A percentile compares a stretch with the other conserved stretches of the same genome.
These are phyloP conservation scores for Salvia splendens DNA, from an alignment of 257 asterid genomes.

Conservation along the genomic window DNA sequence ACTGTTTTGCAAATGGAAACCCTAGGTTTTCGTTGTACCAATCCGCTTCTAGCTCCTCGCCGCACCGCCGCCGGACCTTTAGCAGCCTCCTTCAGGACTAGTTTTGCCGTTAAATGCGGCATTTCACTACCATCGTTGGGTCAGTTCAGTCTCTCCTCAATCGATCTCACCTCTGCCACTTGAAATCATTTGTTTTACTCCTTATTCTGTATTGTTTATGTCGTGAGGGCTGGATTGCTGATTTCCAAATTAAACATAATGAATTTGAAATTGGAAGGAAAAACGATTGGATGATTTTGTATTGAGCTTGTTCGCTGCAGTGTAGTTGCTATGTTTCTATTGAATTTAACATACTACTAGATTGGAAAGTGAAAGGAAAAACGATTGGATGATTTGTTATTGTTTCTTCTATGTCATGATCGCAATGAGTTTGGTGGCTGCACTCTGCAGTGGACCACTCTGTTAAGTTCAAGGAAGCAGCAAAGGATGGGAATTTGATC, in stretches of 20 bases:
- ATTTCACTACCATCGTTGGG: slow-evolving; percentile 52
- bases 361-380: too few species aligned
- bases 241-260: background rate
- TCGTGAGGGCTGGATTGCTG: background rate
- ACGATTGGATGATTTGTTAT: too few species aligned
- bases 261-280: slow-evolving; percentile 9
- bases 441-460: slow-evolving; percentile 70
- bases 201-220: background rate
- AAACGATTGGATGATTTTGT: slow-evolving; percentile 13
- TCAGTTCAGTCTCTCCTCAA: slow-evolving; percentile 14
- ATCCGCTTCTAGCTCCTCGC: slow-evolving; percentile 40
- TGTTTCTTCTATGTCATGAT: background rate
- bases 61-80: slow-evolving; percentile 29
- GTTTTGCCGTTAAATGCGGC: slow-evolving; percentile 53
- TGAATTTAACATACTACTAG: too few species aligned
- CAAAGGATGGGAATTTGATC: slow-evolving; percentile 81
- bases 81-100: slow-evolving; percentile 33
- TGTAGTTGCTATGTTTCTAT: too few species aligned
- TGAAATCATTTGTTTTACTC: background rate
- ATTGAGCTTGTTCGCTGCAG: background rate
- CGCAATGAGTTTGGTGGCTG: slow-evolving; percentile 29
- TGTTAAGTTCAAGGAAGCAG: slow-evolving; percentile 84
- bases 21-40: slow-evolving; percentile 40
- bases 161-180: background rate
- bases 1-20: slow-evolving; percentile 48